Evolutionary conservation across 2,329 filamentous ascomycete genomes (phyloP).

Genomic region (Lecanicillium sp.): DNA sequence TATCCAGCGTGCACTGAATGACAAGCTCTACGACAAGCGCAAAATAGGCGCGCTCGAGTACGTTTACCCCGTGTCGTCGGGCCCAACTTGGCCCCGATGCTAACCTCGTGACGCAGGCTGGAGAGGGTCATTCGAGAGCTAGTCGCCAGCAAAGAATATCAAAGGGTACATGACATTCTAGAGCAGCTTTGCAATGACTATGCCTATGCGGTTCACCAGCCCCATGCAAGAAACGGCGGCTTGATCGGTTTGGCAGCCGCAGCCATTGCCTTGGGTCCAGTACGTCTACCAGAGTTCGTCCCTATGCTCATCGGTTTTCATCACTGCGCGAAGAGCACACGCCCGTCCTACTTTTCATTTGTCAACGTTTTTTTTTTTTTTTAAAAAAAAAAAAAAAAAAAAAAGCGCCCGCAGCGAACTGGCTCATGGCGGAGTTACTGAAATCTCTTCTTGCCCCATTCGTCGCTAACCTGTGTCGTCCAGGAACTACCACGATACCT

Average conservation of each 20-base stretch:
- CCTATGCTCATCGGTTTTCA: neutral
- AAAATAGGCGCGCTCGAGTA: slow-evolving; percentile 96
- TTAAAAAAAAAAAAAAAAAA: too few species aligned
- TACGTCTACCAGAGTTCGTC: slow-evolving; percentile 42
- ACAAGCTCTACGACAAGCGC: slow-evolving; percentile 98
- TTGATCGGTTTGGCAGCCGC: slow-evolving; percentile 93
- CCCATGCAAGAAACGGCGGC: slow-evolving; percentile 92
- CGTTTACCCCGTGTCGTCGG: slow-evolving; percentile 27
- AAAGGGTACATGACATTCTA: slow-evolving; percentile 78
- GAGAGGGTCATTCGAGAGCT: slow-evolving; percentile 87
- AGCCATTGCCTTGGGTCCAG: slow-evolving; percentile 87
- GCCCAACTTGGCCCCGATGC: slow-evolving; percentile 6
- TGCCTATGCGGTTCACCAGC: slow-evolving; percentile 94
- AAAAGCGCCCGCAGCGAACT: too few species aligned
- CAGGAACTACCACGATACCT: slow-evolving; percentile 90
- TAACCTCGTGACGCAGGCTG: slow-evolving; percentile 50
- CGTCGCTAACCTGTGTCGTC: neutral
- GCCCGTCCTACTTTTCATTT: too few species aligned
- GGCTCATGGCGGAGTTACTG: too few species aligned
- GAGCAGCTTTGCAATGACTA: slow-evolving; percentile 97
- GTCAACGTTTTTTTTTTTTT: too few species aligned
- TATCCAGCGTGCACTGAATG: slow-evolving; percentile 86
- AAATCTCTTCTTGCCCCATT: neutral
- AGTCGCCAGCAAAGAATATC: slow-evolving; percentile 68
- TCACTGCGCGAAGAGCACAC: neutral